These are phyloP conservation scores for Volvox africanus DNA, from an alignment of 139 green algal genomes.

Conservation along the genomic window DNA sequence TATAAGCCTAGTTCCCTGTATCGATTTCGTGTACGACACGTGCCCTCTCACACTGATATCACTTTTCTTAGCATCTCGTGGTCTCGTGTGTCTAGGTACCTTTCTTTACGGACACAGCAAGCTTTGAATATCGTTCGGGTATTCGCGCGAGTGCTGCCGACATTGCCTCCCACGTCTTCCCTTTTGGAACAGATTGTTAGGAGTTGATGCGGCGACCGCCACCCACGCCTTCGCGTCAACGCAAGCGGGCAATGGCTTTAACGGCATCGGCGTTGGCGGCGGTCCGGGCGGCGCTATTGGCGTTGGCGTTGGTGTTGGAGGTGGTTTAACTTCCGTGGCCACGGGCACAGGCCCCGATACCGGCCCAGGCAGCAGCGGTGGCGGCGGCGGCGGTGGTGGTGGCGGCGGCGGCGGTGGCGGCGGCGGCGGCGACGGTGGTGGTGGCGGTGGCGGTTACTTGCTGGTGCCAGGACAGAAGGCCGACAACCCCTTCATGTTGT, in stretches of 20 bases:
- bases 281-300: not conserved
- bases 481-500: slow-evolving; percentile 10
- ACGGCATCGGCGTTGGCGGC: not conserved
- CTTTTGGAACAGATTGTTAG: not conserved
- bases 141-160: too few species aligned
- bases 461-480: not conserved
- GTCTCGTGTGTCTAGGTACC: too few species aligned
- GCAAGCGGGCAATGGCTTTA: not conserved
- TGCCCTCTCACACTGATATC: too few species aligned
- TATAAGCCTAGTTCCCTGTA: too few species aligned
- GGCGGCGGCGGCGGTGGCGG: too few species aligned
- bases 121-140: too few species aligned
- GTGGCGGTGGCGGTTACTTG: not conserved
- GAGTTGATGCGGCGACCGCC: not conserved
- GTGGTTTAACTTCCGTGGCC: not conserved
- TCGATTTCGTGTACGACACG: too few species aligned
- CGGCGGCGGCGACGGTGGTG: not conserved
- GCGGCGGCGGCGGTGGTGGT: not conserved
- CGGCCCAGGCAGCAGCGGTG: too few species aligned
- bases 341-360: not conserved
- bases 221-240: not conserved
- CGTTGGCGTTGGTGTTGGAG: not conserved
- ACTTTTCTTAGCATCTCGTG: too few species aligned
- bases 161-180: not conserved
- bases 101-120: too few species aligned